Percentiles rank a stretch among this genome's conserved stretches.
Evolutionary conservation across 2,329 filamentous ascomycete genomes (phyloP).

Genomic region (Phaeophleospora eucalypticola): DNA sequence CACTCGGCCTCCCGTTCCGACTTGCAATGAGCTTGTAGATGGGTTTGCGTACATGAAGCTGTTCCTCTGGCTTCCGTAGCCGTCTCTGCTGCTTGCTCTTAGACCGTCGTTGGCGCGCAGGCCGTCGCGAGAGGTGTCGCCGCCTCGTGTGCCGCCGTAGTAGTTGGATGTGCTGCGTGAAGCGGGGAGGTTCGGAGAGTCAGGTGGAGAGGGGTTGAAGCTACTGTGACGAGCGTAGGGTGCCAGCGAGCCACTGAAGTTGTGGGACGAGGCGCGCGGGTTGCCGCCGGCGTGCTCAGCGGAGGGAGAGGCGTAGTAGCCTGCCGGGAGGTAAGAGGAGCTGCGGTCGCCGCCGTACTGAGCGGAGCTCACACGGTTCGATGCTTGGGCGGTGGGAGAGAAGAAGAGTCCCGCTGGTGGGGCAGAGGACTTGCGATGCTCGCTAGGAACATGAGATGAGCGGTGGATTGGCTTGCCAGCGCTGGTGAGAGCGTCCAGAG

Average conservation of each 20-base stretch:
- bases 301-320: slow-evolving; percentile 77
- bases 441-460: slow-evolving; percentile 4
- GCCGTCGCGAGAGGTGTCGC: slow-evolving; percentile 14
- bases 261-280: slow-evolving; percentile 33
- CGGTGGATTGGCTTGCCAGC: slow-evolving; percentile 31
- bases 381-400: slow-evolving; percentile 74
- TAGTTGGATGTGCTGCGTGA: slow-evolving; percentile 17
- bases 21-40: slow-evolving; percentile 35
- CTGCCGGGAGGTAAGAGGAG: slow-evolving; percentile 81
- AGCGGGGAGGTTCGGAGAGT: slow-evolving; percentile 20
- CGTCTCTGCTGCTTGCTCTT: slow-evolving; percentile 12
- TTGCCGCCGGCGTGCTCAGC: slow-evolving; percentile 42
- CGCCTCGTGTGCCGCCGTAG: slow-evolving; percentile 8
- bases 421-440: slow-evolving; percentile 37
- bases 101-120: slow-evolving; percentile 5
- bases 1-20: slow-evolving; percentile 20
- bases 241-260: slow-evolving; percentile 39
- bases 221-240: slow-evolving; percentile 28
- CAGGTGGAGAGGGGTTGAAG: slow-evolving; percentile 25
- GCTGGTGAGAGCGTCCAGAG: slow-evolving; percentile 49
- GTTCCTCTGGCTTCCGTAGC: slow-evolving; percentile 9
- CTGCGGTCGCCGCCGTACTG: slow-evolving; percentile 52
- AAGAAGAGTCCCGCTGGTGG: slow-evolving; percentile 81
- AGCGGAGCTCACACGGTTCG: slow-evolving; percentile 32
- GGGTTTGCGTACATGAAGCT: slow-evolving; percentile 27